phyloP scores from a whole-genome alignment of 2,329 filamentous ascomycete genomes.

The Ustulina deusta region DNA sequence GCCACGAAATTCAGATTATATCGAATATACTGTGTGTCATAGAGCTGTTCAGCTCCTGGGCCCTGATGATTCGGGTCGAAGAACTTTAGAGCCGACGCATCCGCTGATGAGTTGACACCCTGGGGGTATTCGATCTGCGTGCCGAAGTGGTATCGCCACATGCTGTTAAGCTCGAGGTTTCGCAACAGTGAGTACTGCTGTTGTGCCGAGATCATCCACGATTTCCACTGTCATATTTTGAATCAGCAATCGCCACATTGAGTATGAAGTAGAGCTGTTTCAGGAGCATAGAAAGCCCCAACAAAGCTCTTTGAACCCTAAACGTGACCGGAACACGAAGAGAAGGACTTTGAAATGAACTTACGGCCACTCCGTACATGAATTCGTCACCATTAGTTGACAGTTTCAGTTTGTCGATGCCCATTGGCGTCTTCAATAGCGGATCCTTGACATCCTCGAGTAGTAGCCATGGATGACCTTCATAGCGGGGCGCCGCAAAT shows the following conservation, averaged over 20 bases:
- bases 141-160: conserved; percentile 62
- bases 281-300: not conserved
- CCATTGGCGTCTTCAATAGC: conserved; percentile 61
- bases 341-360: not conserved
- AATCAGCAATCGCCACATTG: not conserved
- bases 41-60: conserved; percentile 52
- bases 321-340: not conserved
- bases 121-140: conserved; percentile 46
- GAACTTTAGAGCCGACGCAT: conserved; percentile 34
- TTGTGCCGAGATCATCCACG: conserved; percentile 64
- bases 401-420: conserved; percentile 55
- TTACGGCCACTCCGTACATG: conserved; percentile 54
- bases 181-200: conserved; percentile 62
- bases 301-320: not conserved
- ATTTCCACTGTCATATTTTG: conserved; percentile 47
- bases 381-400: conserved; percentile 38
- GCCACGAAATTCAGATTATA: conserved; percentile 67
- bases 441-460: conserved; percentile 50
- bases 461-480: conserved; percentile 66
- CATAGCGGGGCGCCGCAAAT: conserved; percentile 51
- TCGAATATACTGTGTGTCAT: conserved; percentile 62
- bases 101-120: conserved; percentile 36
- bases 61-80: conserved; percentile 31
- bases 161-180: conserved; percentile 60
- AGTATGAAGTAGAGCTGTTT: not conserved